Evolutionary conservation across 495 filamentous ascomycete species (phyloP).

Genomic region (Penicillium antarcticum): DNA sequence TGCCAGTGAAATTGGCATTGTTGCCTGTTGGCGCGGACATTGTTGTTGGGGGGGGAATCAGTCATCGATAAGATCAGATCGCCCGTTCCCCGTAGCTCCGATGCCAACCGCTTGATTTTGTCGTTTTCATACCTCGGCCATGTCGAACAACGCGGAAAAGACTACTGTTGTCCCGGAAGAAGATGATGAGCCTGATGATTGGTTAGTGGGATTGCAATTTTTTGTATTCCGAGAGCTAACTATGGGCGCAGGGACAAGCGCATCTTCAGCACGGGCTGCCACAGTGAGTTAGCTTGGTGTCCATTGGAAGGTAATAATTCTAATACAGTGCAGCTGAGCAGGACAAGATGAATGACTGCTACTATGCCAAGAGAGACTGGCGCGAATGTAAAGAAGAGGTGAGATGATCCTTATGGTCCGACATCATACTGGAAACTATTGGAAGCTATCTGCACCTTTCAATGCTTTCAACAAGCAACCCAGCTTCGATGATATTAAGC

Average conservation of each 20-base stretch:
- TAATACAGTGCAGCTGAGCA: slow-evolving; percentile 66
- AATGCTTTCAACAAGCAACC: too few relatives aligned
- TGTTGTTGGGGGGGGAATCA: slow-evolving; percentile 14
- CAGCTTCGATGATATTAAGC: background rate
- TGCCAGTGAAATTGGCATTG: slow-evolving; percentile 50
- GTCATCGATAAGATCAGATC: slow-evolving; percentile 24
- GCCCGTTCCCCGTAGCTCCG: slow-evolving; percentile 1
- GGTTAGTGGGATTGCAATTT: slow-evolving; percentile 51
- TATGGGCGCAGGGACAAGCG: slow-evolving; percentile 74
- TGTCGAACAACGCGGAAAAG: slow-evolving; percentile 40
- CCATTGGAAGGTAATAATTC: background rate
- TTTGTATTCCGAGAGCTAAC: slow-evolving; percentile 9
- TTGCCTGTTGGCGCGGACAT: slow-evolving; percentile 34
- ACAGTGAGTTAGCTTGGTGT: slow-evolving; percentile 53
- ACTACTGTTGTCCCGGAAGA: slow-evolving; percentile 41
- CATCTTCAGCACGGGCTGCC: slow-evolving; percentile 94
- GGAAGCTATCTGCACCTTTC: background rate
- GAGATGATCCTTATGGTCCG: slow-evolving; percentile 28
- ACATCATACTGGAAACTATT: background rate
- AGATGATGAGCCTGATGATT: slow-evolving; percentile 93
- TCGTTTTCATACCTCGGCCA: slow-evolving; percentile 17
- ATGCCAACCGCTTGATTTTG: slow-evolving; percentile 12
- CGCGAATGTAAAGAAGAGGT: slow-evolving; percentile 85
- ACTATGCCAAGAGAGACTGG: slow-evolving; percentile 96
- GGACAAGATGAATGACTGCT: slow-evolving; percentile 88